Evolutionary conservation across 805 yeast species (phyloP).

Genomic region (Clavispora santaluciae): DNA sequence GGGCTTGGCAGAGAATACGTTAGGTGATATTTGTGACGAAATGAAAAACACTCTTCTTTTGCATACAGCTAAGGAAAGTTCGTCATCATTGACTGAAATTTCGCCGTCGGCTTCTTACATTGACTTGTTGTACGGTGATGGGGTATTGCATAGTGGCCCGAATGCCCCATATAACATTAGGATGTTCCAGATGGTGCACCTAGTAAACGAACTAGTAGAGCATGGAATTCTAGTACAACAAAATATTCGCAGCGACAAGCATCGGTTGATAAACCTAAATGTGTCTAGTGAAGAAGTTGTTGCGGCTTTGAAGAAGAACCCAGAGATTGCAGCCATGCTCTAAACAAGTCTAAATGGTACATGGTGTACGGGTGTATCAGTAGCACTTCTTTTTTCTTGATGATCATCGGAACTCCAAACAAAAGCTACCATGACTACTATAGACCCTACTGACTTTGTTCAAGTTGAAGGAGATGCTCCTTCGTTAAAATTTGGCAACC

Average conservation of each 20-base stretch:
- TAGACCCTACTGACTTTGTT: constrained; percentile 48
- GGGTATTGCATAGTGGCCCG: constrained; percentile 14
- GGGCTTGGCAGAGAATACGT: constrained; percentile 62
- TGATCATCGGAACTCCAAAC: constrained; percentile 10
- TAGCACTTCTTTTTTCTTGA: constrained; percentile 1
- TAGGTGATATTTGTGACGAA: constrained; percentile 81
- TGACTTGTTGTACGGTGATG: constrained; percentile 25
- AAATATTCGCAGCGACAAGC: constrained; percentile 61
- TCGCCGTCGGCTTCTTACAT: constrained; percentile 12
- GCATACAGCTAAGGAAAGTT: constrained; percentile 26
- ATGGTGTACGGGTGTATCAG: constrained; percentile 6
- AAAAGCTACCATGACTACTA: constrained; percentile 22
- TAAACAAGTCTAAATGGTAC: not conserved
- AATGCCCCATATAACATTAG: constrained; percentile 38
- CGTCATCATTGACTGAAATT: constrained; percentile 14
- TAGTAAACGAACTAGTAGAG: constrained; percentile 68
- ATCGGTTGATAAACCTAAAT: constrained; percentile 57
- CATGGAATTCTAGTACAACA: constrained; percentile 74
- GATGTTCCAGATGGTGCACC: constrained; percentile 53
- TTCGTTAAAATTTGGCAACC: constrained; percentile 45
- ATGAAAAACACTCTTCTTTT: constrained; percentile 48
- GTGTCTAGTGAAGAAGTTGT: constrained; percentile 68
- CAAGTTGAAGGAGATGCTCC: constrained; percentile 43
- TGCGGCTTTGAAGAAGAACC: constrained; percentile 56
- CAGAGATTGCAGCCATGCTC: constrained; percentile 13